Conservation (phyloP, 768 basidiomycete species). For the Lentinula detonsa region DNA sequence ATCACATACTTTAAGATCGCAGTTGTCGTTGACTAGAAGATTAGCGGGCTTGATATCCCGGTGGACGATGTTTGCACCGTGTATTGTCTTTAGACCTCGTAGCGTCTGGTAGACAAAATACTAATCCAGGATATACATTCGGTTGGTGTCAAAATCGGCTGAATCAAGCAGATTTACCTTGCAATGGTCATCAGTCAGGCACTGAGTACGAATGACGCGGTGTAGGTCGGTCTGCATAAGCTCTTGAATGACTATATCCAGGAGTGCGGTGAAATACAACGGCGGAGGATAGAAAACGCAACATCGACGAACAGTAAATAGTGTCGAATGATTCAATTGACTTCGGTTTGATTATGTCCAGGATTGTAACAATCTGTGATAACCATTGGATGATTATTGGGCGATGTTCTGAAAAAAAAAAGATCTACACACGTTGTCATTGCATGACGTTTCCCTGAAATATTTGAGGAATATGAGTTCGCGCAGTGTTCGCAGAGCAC, state of each 20-base stretch:
- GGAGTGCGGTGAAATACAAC: slow-evolving; percentile 5
- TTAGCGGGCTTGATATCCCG: slow-evolving; percentile 97
- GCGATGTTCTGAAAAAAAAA: slow-evolving; percentile 11
- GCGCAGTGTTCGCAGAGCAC: slow-evolving; percentile 80
- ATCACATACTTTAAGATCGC: slow-evolving; percentile 92
- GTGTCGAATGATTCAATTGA: slow-evolving; percentile 82
- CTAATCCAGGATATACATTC: slow-evolving; percentile 41
- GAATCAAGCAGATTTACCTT: background rate
- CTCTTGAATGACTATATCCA: background rate
- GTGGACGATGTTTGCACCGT: slow-evolving; percentile 94
- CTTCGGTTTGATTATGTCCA: slow-evolving; percentile 82
- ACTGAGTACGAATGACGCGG: slow-evolving; percentile 92
- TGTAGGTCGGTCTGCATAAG: slow-evolving; percentile 62
- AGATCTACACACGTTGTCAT: slow-evolving; percentile 63
- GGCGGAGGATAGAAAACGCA: background rate
- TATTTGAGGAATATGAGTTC: slow-evolving; percentile 85
- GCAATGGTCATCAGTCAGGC: slow-evolving; percentile 86
- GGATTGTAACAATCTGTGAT: slow-evolving; percentile 76
- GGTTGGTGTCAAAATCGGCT: background rate
- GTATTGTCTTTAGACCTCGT: slow-evolving; percentile 91
- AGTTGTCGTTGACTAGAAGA: slow-evolving; percentile 94
- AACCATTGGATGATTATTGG: slow-evolving; percentile 3
- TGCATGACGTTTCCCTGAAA: slow-evolving; percentile 70
- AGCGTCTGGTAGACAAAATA: slow-evolving; percentile 94
- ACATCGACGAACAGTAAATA: slow-evolving; percentile 55